Evolutionary conservation across 805 yeast species (phyloP), one percentile per base, ranked within the genome.

Genomic region (Clavispora asparagi): DNA sequence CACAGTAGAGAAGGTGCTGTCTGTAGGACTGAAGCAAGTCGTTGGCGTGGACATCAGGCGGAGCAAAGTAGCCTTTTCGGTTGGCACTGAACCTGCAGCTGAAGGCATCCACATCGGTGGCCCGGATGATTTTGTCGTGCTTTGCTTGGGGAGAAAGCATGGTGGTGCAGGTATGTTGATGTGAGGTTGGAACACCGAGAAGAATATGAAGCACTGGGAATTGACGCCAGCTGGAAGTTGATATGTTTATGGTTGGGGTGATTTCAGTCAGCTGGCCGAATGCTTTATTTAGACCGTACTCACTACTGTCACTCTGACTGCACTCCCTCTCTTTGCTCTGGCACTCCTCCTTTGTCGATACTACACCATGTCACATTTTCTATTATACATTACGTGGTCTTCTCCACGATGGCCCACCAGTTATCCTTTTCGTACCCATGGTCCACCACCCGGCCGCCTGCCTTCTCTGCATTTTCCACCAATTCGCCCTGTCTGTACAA

Each of bases 391-490:
- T 33, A 33, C 37, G 37, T 17, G 12, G 37, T 33, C 33, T 38
- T 37, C 39, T 54, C 57, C 12, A 64, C 50, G 1, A 71, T 60
- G 1, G 65, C 64, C 87, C 96, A 92, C 98, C 98, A 94, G 59
- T 92, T 92, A 61, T 92, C 99, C 59, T 78, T 80, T 62, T 94
- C 98, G 60, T 92, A 94, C 0, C 99, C 99, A 38, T 77, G 69
- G 26, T 77, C 80, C 0, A 85, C 73, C 0, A 91, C 72, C 4
- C 45, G 54, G 1, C 84, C 91, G 2, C 96, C 96, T 0, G 97
- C 96, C 25, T 59, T 58, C 17, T 55, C 59, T 25, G 87, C 86
- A 57, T 92, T 88, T 6, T 77, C 78, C 40, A 76, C 84, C 39
- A 94, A 71, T 61, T 94, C 99, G 1, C 97, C 97, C 50, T 85